A percentile compares a stretch with the other conserved stretches of the same genome.
These are phyloP conservation scores for Solanum pimpinellifolium DNA, from an alignment of 257 asterid genomes.

Conservation along the genomic window DNA sequence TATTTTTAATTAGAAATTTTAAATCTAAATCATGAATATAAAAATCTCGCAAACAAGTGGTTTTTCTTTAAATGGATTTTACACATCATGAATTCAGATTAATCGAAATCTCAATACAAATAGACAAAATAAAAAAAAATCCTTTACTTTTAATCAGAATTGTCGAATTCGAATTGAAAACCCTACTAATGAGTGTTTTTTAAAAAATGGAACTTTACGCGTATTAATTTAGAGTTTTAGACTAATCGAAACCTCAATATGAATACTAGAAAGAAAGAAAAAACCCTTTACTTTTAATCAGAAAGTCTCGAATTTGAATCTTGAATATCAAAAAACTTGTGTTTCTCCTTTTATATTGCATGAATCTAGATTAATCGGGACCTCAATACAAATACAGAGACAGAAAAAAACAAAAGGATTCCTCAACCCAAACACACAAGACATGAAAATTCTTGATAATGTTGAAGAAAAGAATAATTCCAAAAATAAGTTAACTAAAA, in stretches of 20 bases:
- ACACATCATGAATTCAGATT: not conserved
- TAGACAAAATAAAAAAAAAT: not conserved
- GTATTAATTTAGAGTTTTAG: too few species aligned
- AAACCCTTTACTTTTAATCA: not conserved
- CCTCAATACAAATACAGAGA: not conserved
- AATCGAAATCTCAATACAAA: not conserved
- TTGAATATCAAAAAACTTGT: not conserved
- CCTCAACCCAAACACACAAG: conserved; percentile 37
- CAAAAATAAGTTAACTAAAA: conserved; percentile 11
- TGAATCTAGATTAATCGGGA: not conserved
- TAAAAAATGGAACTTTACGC: too few species aligned
- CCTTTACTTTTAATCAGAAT: too few species aligned
- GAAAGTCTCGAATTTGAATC: not conserved
- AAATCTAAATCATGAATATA: not conserved
- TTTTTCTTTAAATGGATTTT: not conserved
- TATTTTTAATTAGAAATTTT: not conserved
- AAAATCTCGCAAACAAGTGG: accelerated
- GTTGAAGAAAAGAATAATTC: conserved; percentile 56
- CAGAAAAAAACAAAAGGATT: not conserved
- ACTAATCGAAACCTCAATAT: not conserved
- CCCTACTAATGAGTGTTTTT: not conserved
- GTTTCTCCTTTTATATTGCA: not conserved
- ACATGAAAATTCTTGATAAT: conserved; percentile 19
- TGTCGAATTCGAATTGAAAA: not conserved
- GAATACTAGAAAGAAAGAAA: not conserved